These are phyloP conservation scores for Articulospora tetracladia DNA, from an alignment of 495 filamentous ascomycete species.

Conservation along the genomic window DNA sequence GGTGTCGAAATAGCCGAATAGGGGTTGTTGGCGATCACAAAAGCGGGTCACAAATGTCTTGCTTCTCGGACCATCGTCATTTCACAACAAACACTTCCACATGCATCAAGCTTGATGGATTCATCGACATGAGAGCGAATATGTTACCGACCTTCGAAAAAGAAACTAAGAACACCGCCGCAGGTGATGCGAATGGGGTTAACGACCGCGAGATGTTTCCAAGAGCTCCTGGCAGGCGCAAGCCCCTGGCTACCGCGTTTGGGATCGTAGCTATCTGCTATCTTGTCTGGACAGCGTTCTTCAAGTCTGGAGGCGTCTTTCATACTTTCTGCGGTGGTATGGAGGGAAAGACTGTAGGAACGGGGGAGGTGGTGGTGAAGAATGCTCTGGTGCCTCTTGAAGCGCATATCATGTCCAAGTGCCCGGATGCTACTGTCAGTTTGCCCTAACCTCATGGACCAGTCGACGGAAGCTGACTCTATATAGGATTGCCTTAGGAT, in stretches of 20 bases:
- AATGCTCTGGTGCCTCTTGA: constrained; percentile 64
- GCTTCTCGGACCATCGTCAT: constrained; percentile 10
- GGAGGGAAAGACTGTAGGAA: not conserved
- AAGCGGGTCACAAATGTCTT: not conserved
- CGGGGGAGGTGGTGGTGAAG: not conserved
- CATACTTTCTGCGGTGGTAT: not conserved
- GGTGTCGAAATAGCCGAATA: not conserved
- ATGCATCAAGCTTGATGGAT: not conserved
- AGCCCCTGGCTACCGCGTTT: constrained; percentile 14
- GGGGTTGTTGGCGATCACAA: not conserved
- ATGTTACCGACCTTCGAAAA: constrained; percentile 1
- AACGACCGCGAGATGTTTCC: constrained; percentile 12
- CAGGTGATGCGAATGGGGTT: constrained; percentile 1
- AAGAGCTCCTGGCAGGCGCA: constrained; percentile 8
- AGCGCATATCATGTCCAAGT: constrained; percentile 93
- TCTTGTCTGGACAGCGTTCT: constrained; percentile 8
- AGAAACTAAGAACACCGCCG: constrained; percentile 8
- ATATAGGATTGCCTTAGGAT: constrained; percentile 67
- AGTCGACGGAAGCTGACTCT: not conserved
- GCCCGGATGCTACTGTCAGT: constrained; percentile 67
- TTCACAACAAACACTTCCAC: not conserved
- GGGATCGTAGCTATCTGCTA: constrained; percentile 18
- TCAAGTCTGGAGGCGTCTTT: not conserved
- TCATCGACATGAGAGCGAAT: constrained; percentile 12
- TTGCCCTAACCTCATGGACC: not conserved